Percentiles rank a stretch among this genome's conserved stretches.
Evolutionary conservation across 768 basidiomycete species (phyloP).

Genomic region (Sutorius australiensis): DNA sequence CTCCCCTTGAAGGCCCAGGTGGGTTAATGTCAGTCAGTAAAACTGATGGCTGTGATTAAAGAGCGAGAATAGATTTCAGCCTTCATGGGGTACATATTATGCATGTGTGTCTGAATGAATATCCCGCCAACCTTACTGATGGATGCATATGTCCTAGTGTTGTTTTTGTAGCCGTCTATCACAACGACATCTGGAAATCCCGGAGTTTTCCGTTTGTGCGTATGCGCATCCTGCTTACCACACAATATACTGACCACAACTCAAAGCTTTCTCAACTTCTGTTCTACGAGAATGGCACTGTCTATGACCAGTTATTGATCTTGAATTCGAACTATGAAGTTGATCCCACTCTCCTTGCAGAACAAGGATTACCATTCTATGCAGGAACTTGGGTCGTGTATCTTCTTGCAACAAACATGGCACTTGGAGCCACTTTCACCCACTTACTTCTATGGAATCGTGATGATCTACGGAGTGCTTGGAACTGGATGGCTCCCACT

Average conservation of each 20-base stretch:
- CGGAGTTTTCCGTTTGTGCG: slow-evolving; percentile 56
- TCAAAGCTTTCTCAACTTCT: slow-evolving; percentile 42
- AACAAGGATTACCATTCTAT: slow-evolving; percentile 35
- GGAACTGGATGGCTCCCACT: slow-evolving; percentile 43
- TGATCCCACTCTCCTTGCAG: slow-evolving; percentile 45
- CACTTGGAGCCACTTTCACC: slow-evolving; percentile 49
- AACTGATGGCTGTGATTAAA: not conserved
- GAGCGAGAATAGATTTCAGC: slow-evolving; percentile 34
- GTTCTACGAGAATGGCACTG: slow-evolving; percentile 49
- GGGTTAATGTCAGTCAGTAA: not conserved
- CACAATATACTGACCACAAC: slow-evolving; percentile 5
- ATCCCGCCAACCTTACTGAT: not conserved
- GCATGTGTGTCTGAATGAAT: slow-evolving; percentile 39
- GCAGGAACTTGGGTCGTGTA: slow-evolving; percentile 24
- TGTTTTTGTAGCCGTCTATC: slow-evolving; percentile 37
- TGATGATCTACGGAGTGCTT: slow-evolving; percentile 43
- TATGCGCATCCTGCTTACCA: slow-evolving; percentile 22
- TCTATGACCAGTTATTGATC: slow-evolving; percentile 51
- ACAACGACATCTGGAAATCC: slow-evolving; percentile 52
- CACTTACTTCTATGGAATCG: slow-evolving; percentile 54
- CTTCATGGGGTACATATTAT: slow-evolving; percentile 48
- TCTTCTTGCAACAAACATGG: slow-evolving; percentile 16
- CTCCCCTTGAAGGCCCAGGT: slow-evolving; percentile 54
- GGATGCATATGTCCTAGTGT: slow-evolving; percentile 14
- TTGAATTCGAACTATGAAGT: slow-evolving; percentile 50